phyloP scores from a whole-genome alignment of 371 early-diverging fungal genomes.

The Mortierella sp. region DNA sequence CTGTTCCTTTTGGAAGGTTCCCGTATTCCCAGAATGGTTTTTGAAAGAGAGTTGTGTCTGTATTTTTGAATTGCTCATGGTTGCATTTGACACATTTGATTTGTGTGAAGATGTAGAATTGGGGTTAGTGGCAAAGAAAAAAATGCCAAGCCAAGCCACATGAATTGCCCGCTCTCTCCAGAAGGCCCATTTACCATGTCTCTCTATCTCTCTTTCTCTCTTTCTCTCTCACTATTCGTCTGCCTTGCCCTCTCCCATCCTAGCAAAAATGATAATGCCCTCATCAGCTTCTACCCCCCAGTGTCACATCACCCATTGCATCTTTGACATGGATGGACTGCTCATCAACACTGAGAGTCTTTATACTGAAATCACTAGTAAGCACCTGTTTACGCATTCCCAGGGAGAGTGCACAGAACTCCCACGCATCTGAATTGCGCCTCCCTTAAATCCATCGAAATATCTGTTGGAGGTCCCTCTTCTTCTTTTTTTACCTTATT shows the following conservation, averaged over 20 bases:
- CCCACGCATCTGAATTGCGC: no score
- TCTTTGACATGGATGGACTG: conserved; percentile 91
- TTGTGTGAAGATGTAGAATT: neutral
- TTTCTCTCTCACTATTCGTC: neutral
- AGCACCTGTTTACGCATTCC: conserved; percentile 25
- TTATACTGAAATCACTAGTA: conserved; percentile 87
- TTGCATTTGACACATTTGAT: neutral
- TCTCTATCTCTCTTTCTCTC: neutral
- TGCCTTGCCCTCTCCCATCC: neutral
- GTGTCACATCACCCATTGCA: conserved; percentile 78
- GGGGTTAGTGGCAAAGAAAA: conserved; percentile 1
- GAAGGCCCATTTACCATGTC: neutral
- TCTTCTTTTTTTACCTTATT: no score
- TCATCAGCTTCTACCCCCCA: conserved; percentile 16
- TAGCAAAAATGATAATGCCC: conserved; percentile 23
- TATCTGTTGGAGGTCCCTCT: no score
- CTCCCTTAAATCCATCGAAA: no score
- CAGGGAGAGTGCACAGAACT: neutral
- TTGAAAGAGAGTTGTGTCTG: conserved; percentile 45
- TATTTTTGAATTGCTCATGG: conserved; percentile 17
- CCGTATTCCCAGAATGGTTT: conserved; percentile 42
- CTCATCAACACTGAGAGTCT: conserved; percentile 89
- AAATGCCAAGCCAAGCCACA: neutral
- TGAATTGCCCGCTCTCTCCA: neutral
- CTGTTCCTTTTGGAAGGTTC: conserved; percentile 21